A percentile compares a stretch with the other conserved stretches of the same genome.
Evolutionary conservation across 208 protist genomes (phyloP).

Genomic region (Crithidia acanthocephali): DNA sequence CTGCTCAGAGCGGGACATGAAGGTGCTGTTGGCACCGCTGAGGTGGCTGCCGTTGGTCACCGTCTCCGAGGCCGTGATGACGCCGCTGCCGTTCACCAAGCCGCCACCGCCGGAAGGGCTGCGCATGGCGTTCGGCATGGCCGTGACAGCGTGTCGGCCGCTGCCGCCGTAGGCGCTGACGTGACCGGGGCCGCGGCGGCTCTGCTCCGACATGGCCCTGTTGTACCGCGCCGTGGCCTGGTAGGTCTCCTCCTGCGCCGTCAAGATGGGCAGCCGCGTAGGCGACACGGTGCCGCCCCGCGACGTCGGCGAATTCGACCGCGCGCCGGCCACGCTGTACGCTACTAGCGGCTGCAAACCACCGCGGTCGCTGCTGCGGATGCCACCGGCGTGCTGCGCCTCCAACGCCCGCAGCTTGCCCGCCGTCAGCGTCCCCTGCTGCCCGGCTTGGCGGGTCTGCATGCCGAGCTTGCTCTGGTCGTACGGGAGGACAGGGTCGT

Average conservation of each 20-base stretch:
- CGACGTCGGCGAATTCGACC: not conserved
- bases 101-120: not conserved
- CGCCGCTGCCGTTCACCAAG: not conserved
- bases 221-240: constrained; percentile 20
- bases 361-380: not conserved
- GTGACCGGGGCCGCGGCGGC: constrained; percentile 15
- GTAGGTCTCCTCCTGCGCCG: constrained; percentile 42
- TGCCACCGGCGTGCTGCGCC: constrained; percentile 26
- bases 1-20: constrained; percentile 17
- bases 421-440: constrained; percentile 59
- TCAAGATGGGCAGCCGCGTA: constrained; percentile 11
- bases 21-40: constrained; percentile 11
- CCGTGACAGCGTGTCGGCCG: constrained; percentile 21
- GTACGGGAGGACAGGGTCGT: constrained; percentile 47
- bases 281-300: not conserved
- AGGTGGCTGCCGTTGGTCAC: constrained; percentile 17
- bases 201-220: constrained; percentile 28
- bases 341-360: constrained; percentile 15
- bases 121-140: constrained; percentile 3
- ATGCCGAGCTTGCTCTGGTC: constrained; percentile 54
- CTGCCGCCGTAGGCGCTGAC: constrained; percentile 14
- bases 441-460: constrained; percentile 37
- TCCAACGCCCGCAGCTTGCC: constrained; percentile 55
- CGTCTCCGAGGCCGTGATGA: constrained; percentile 29
- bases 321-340: constrained; percentile 17